Base-by-base conservation (phyloP, 2,329 filamentous ascomycete species). In the Helicocarpus griseus region DNA sequence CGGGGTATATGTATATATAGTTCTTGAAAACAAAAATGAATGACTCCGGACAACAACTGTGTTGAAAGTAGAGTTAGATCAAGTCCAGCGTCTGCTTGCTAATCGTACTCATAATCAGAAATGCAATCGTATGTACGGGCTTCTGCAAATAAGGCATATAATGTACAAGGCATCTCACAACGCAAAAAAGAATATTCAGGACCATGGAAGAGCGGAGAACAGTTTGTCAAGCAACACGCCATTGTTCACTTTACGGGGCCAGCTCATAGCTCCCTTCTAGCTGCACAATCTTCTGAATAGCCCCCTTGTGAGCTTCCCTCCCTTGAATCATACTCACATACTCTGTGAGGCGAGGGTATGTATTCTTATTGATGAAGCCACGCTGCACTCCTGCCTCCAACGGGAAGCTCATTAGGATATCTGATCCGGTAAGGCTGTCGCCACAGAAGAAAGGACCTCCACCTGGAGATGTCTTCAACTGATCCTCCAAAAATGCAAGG, bases 371-470 rank as follows among this genome's bases (percentile, higher is more conserved):
- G 24, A 73, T 53, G 5, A 69, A 50, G 2, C 66, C 62, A 4
- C 58, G 56, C n/a, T 53, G 61, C 17, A 58, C 56, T 8, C 66
- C 67, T 31, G 69, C 69, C 47, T 71, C 67, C 1, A 75, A 51
- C 0, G 72, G 71, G 54, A 74, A 75, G 50, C 71, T 72, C 60
- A 76, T 65, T 59, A 75, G 59, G 24, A 76, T 73, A 53, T 76
- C 73, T 1, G 72, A 72, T 0, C 68, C 72, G 0, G 68, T 72
- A 49, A 76, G 53, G 9, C 69, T 60, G 28, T 63, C 62, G 5
- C 73, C 73, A 52, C 73, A 75, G 5, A 76, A 59, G 52, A 62
- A 75, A 1, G 61, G 57, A 1, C 66, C 67, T 0, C 60, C 64
- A 24, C 61, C 60, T 0, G 73, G 73, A 0, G 71, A 66, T 9